Conservation (phyloP, 805 yeast genomes). For the Wickerhamiella dianesei region DNA sequence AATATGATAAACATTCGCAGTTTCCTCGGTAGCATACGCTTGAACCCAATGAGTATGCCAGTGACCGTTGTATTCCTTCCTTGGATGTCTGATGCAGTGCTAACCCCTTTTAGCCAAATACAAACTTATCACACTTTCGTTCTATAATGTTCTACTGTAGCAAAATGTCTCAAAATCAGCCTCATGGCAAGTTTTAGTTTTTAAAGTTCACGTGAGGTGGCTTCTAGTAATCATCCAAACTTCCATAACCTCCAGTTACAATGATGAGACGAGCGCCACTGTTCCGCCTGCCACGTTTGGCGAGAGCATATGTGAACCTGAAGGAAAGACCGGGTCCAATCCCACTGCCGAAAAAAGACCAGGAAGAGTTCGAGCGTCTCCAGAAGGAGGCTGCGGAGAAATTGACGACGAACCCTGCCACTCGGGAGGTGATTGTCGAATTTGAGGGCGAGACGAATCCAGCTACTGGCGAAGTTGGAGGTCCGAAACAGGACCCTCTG, state of each 20-base stretch:
- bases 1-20: constrained; percentile 30
- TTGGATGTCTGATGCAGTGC: constrained; percentile 30
- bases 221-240: not conserved
- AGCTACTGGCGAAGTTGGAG: constrained; percentile 85
- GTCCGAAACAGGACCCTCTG: constrained; percentile 94
- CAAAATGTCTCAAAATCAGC: too few relatives aligned
- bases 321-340: constrained; percentile 44
- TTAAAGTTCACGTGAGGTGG: not conserved
- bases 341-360: constrained; percentile 62
- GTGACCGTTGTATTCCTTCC: constrained; percentile 32
- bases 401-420: constrained; percentile 51
- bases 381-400: constrained; percentile 65
- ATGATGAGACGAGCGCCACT: not conserved
- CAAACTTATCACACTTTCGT: not conserved
- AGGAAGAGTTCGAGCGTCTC: constrained; percentile 79
- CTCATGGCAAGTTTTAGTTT: too few relatives aligned
- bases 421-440: constrained; percentile 72
- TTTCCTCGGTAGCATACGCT: constrained; percentile 32
- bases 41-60: constrained; percentile 29
- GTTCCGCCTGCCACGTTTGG: not conserved
- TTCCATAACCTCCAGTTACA: too few relatives aligned
- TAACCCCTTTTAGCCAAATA: constrained; percentile 6
- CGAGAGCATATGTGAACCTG: constrained; percentile 6
- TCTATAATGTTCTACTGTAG: not conserved
- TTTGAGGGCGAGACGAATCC: constrained; percentile 94